Percentiles rank a stretch among this genome's conserved stretches.
Evolutionary conservation across 2,329 filamentous ascomycete genomes (phyloP).

Genomic region (Diaporthe humulicola): DNA sequence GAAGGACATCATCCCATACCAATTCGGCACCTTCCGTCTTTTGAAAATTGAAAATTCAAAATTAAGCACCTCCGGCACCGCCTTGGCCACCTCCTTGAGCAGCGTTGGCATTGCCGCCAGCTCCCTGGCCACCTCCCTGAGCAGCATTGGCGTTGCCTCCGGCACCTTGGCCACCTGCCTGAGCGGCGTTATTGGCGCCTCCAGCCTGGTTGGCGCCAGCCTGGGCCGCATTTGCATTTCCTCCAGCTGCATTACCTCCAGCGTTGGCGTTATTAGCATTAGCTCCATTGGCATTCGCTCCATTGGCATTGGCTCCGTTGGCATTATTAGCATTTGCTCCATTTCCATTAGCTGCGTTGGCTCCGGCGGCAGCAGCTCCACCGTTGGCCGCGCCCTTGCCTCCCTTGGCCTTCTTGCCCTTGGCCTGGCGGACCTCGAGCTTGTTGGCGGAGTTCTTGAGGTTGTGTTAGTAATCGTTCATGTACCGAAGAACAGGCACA

Average conservation of each 20-base stretch:
- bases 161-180: not conserved
- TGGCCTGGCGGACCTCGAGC: constrained; percentile 6
- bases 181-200: not conserved
- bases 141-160: not conserved
- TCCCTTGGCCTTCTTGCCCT: constrained; percentile 10
- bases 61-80: constrained; percentile 3
- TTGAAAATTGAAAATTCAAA: not conserved
- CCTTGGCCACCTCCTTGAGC: not conserved
- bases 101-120: no score
- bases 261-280: not conserved
- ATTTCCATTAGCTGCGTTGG: not conserved
- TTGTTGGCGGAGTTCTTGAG: not conserved
- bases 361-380: constrained; percentile 11
- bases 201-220: not conserved
- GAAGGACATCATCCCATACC: not conserved
- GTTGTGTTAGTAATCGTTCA: not conserved
- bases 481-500: not conserved
- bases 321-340: not conserved
- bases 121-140: not conserved
- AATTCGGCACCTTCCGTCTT: not conserved
- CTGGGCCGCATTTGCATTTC: not conserved
- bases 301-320: not conserved
- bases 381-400: not conserved
- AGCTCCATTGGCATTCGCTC: not conserved
- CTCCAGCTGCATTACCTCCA: not conserved